Percentiles rank a stretch among this genome's conserved stretches.
Conservation (phyloP, 2,329 filamentous ascomycete species). For the Madurella mycetomatis region DNA sequence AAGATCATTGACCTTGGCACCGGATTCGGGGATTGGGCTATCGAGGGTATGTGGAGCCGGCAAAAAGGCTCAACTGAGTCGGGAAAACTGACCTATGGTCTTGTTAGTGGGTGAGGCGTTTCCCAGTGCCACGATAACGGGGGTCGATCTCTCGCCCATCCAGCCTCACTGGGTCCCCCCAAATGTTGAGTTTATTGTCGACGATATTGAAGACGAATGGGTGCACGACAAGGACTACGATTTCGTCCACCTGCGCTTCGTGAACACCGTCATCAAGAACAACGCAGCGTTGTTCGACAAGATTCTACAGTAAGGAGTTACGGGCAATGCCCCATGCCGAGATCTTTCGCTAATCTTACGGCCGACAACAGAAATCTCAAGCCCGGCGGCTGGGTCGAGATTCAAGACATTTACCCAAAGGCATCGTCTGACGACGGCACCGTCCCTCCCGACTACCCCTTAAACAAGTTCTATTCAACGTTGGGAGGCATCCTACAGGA, state of each 20-base stretch:
- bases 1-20: conserved; percentile 49
- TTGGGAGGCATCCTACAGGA: conserved; percentile 22
- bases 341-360: background rate
- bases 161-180: conserved; percentile 46
- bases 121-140: conserved; percentile 43
- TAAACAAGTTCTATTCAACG: conserved; percentile 31
- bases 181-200: conserved; percentile 53
- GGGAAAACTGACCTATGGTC: background rate
- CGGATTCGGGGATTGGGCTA: conserved; percentile 53
- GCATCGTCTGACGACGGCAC: conserved; percentile 42
- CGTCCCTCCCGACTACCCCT: conserved; percentile 38
- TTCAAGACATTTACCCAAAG: conserved; percentile 41
- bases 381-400: conserved; percentile 48
- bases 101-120: conserved; percentile 41
- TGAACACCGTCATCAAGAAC: conserved; percentile 50
- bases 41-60: conserved; percentile 38
- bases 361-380: conserved; percentile 33
- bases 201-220: conserved; percentile 55
- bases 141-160: conserved; percentile 41
- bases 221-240: conserved; percentile 54
- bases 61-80: background rate
- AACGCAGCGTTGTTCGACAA: conserved; percentile 15
- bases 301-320: conserved; percentile 20
- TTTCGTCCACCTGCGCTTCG: conserved; percentile 56
- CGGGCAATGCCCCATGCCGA: background rate